phyloP scores from a whole-genome alignment of 805 yeast genomes.

The Lachancea waltii region DNA sequence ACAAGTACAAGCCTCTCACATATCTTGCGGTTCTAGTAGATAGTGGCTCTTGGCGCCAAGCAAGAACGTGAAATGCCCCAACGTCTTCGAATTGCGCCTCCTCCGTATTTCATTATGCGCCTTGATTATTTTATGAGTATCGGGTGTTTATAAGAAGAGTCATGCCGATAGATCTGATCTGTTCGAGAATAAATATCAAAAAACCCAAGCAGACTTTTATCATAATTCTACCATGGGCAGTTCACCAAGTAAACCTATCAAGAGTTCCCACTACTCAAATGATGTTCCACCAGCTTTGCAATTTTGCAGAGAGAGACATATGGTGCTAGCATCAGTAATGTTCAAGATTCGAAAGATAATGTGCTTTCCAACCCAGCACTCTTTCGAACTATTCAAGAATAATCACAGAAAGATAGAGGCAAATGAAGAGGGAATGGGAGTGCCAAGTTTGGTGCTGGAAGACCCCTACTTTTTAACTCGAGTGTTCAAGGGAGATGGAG shows the following conservation, averaged over 20 bases:
- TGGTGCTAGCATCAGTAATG: slow-evolving; percentile 5
- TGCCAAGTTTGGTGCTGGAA: slow-evolving; percentile 4
- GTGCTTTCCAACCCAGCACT: slow-evolving; percentile 9
- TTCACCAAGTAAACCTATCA: slow-evolving; percentile 3
- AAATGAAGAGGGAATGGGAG: slow-evolving; percentile 7
- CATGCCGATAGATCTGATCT: not conserved
- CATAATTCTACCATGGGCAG: not conserved
- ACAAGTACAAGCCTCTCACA: too few species aligned
- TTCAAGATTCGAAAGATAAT: not conserved
- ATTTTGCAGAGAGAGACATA: slow-evolving; percentile 6
- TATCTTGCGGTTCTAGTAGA: too few species aligned
- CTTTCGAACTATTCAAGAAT: slow-evolving; percentile 4
- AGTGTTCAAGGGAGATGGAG: not conserved
- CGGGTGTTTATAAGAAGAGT: not conserved
- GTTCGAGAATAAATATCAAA: not conserved
- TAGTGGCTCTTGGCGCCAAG: too few species aligned
- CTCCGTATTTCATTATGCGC: too few species aligned
- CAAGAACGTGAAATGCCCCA: too few species aligned
- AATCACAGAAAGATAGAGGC: not conserved
- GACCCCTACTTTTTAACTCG: slow-evolving; percentile 1
- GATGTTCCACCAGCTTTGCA: slow-evolving; percentile 8
- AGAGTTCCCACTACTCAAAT: not conserved
- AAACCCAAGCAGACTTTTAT: not conserved
- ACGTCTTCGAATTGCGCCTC: too few species aligned
- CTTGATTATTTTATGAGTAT: too few species aligned